Conservation (phyloP, 2,329 filamentous ascomycete genomes). For the Pezicula neosporulosa region DNA sequence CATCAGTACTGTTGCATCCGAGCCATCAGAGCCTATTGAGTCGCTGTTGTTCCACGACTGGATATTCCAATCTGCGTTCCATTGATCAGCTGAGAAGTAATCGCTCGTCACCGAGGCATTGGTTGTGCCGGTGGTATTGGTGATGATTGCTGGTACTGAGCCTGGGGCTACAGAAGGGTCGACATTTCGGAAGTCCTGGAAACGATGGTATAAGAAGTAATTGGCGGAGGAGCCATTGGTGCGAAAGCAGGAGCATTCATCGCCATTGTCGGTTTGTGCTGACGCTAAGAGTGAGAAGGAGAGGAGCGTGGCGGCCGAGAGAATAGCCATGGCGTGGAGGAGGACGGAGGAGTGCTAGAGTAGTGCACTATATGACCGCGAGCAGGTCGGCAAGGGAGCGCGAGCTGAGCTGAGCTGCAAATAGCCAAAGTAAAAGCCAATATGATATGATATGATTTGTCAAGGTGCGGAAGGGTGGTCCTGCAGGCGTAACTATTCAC, state of each 20-base stretch:
- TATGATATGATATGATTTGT: too few relatives aligned
- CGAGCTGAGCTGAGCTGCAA: too few relatives aligned
- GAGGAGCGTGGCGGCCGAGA: conserved; percentile 14
- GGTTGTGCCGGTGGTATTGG: conserved; percentile 11
- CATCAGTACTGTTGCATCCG: conserved; percentile 19
- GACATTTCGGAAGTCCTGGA: conserved; percentile 24
- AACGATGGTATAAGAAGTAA: conserved; percentile 25
- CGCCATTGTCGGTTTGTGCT: conserved; percentile 22
- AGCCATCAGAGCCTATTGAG: conserved; percentile 1
- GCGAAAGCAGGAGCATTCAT: conserved; percentile 23
- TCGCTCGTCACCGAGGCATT: conserved; percentile 15
- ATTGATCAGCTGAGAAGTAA: conserved; percentile 18
- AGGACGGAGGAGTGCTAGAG: too few relatives aligned
- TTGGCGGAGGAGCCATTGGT: conserved; percentile 22
- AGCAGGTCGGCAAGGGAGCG: too few relatives aligned
- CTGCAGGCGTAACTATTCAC: too few relatives aligned
- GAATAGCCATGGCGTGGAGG: conserved; percentile 8
- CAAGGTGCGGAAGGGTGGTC: too few relatives aligned
- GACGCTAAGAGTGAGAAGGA: conserved; percentile 4
- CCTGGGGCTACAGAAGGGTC: conserved; percentile 1
- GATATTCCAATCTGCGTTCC: conserved; percentile 23
- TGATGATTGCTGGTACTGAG: conserved; percentile 11
- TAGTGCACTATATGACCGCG: too few relatives aligned
- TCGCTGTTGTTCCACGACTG: conserved; percentile 27
- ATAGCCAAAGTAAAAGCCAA: too few relatives aligned